phyloP scores from a whole-genome alignment of 495 filamentous ascomycete species.

The Usnea hakonensis region DNA sequence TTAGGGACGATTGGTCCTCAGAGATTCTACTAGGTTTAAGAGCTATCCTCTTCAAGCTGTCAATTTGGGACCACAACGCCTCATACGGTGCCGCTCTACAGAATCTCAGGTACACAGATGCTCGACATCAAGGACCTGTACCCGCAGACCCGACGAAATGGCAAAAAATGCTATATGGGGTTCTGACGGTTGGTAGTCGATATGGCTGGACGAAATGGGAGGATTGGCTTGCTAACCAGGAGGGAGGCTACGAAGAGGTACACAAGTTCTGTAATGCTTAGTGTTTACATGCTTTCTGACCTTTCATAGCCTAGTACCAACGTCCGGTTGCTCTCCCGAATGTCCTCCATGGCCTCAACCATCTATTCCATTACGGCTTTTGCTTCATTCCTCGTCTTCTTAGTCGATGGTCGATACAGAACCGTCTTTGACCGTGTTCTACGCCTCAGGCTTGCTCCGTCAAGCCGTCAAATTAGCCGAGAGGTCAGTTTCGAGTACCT shows the following conservation, averaged over 20 bases:
- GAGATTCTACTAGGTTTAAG: slow-evolving; percentile 77
- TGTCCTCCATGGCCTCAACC: slow-evolving; percentile 62
- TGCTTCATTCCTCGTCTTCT: slow-evolving; percentile 78
- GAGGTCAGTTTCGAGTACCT: slow-evolving; percentile 97
- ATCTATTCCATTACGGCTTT: slow-evolving; percentile 74
- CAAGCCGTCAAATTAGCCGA: slow-evolving; percentile 70
- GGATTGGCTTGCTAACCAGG: slow-evolving; percentile 67
- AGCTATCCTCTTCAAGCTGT: slow-evolving; percentile 81
- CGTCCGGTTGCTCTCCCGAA: slow-evolving; percentile 52
- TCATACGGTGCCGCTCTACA: slow-evolving; percentile 91
- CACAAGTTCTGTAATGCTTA: background rate
- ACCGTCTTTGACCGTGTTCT: slow-evolving; percentile 84
- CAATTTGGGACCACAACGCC: slow-evolving; percentile 92
- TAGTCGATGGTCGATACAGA: slow-evolving; percentile 82
- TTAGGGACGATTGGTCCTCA: slow-evolving; percentile 73
- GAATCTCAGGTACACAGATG: slow-evolving; percentile 83
- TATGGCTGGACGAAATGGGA: slow-evolving; percentile 92
- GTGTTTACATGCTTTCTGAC: slow-evolving; percentile 2
- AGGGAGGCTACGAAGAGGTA: slow-evolving; percentile 61
- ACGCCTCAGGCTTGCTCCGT: slow-evolving; percentile 75
- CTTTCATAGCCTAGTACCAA: slow-evolving; percentile 32
- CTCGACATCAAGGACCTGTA: slow-evolving; percentile 55
- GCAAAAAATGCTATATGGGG: slow-evolving; percentile 79
- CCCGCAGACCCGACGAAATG: slow-evolving; percentile 55
- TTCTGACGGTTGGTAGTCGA: slow-evolving; percentile 77